Conservation (phyloP, 495 filamentous ascomycete genomes). For the Penicillium longicatenatum region DNA sequence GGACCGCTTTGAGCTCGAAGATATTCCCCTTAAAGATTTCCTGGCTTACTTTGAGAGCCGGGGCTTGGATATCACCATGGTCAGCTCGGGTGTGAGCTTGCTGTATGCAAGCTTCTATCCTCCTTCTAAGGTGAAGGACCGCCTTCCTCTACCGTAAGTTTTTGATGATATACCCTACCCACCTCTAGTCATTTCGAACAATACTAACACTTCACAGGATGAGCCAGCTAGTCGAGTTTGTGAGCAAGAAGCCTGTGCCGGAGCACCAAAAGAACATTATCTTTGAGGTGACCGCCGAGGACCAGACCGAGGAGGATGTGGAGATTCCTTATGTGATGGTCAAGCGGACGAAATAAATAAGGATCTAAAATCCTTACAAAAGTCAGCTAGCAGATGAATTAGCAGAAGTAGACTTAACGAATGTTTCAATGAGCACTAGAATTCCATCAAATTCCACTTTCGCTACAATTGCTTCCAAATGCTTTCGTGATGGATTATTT, state of each 20-base stretch:
- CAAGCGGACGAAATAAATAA: conserved; percentile 56
- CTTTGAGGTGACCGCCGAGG: conserved; percentile 94
- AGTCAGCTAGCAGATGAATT: not conserved
- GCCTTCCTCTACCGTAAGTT: conserved; percentile 66
- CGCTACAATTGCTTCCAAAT: not conserved
- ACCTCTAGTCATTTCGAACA: not conserved
- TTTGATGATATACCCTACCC: not conserved
- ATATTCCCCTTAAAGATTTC: conserved; percentile 84
- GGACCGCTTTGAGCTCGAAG: conserved; percentile 92
- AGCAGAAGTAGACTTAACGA: conserved; percentile 17
- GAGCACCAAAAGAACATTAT: conserved; percentile 93
- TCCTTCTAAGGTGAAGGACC: conserved; percentile 84
- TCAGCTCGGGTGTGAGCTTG: conserved; percentile 93
- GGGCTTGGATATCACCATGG: conserved; percentile 85
- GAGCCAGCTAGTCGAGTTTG: conserved; percentile 82
- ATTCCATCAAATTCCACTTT: conserved; percentile 12
- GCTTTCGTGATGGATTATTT: conserved; percentile 7
- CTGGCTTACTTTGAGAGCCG: conserved; percentile 75
- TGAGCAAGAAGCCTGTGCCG: conserved; percentile 91
- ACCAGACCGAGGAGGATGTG: conserved; percentile 87
- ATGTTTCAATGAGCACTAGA: conserved; percentile 21
- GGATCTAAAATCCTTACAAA: not conserved
- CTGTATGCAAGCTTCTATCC: conserved; percentile 97
- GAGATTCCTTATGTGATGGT: conserved; percentile 98
- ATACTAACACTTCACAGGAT: conserved; percentile 52